phyloP scores from a whole-genome alignment of 495 filamentous ascomycete species.

The Echria macrotheca region DNA sequence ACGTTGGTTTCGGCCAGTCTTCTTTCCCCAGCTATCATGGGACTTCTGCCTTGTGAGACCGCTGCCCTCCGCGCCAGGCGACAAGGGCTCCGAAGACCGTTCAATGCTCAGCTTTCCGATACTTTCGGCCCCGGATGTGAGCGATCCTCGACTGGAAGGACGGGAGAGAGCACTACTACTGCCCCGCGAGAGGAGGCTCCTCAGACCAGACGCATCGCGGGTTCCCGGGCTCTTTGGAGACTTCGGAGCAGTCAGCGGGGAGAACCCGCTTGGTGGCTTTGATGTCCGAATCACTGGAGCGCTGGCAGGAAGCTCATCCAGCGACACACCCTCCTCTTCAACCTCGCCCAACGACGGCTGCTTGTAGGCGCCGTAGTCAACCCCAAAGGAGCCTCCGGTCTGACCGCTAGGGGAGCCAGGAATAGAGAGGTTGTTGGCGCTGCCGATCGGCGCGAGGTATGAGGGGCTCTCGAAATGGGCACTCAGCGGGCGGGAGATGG shows the following conservation, averaged over 20 bases:
- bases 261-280: conserved; percentile 70
- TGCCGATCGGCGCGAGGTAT: conserved; percentile 23
- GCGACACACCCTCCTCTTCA: conserved; percentile 55
- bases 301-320: conserved; percentile 61
- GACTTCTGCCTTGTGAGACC: conserved; percentile 42
- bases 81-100: conserved; percentile 36
- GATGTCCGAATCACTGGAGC: conserved; percentile 82
- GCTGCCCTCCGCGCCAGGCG: conserved; percentile 28
- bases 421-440: conserved; percentile 41
- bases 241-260: conserved; percentile 58
- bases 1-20: conserved; percentile 42
- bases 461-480: conserved; percentile 59
- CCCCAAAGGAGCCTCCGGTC: conserved; percentile 57
- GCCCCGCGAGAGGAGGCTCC: conserved; percentile 38
- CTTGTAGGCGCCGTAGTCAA: conserved; percentile 62
- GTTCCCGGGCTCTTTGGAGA: conserved; percentile 40
- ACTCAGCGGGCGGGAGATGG: conserved; percentile 71
- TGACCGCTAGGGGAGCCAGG: conserved; percentile 45
- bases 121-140: conserved; percentile 48
- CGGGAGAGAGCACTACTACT: conserved; percentile 39
- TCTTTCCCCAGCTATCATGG: conserved; percentile 49
- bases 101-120: conserved; percentile 57
- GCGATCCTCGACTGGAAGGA: conserved; percentile 48
- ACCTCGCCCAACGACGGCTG: conserved; percentile 39
- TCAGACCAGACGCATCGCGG: conserved; percentile 40